Evolutionary conservation across 768 basidiomycete species (phyloP).

Genomic region (Russula sp.): DNA sequence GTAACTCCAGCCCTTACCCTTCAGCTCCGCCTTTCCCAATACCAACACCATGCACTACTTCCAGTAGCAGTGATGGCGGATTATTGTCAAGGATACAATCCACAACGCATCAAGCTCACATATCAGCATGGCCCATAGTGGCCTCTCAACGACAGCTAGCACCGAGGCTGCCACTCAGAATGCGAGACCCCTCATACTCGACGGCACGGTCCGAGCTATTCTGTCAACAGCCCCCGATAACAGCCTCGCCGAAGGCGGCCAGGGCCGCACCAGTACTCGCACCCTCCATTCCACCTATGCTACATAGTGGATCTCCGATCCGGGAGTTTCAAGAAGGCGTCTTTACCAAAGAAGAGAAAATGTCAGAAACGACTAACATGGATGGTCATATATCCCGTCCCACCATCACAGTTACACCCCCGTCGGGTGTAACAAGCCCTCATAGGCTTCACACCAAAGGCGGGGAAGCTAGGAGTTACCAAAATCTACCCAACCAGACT

Average conservation of each 20-base stretch:
- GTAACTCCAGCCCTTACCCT: neutral
- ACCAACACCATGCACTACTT: neutral
- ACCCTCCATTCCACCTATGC: neutral
- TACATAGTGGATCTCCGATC: too few species aligned
- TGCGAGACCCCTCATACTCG: neutral
- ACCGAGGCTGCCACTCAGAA: neutral
- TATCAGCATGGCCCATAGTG: neutral
- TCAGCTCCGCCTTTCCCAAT: neutral
- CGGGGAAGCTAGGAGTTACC: too few species aligned
- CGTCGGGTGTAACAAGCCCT: neutral
- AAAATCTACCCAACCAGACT: too few species aligned
- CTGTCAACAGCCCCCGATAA: neutral
- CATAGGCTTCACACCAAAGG: neutral
- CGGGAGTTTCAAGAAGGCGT: neutral
- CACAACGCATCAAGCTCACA: neutral
- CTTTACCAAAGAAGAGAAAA: neutral
- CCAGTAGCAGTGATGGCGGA: neutral
- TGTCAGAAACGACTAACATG: too few species aligned
- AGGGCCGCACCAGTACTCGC: too few species aligned
- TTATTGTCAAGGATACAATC: neutral
- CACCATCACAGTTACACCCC: too few species aligned
- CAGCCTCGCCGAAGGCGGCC: neutral
- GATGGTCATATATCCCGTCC: too few species aligned
- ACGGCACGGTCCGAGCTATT: neutral
- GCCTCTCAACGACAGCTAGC: neutral